Evolutionary conservation across 2,329 filamentous ascomycete species (phyloP), one percentile per base, ranked within the genome.

Genomic region (Aspergillus viridinutans): DNA sequence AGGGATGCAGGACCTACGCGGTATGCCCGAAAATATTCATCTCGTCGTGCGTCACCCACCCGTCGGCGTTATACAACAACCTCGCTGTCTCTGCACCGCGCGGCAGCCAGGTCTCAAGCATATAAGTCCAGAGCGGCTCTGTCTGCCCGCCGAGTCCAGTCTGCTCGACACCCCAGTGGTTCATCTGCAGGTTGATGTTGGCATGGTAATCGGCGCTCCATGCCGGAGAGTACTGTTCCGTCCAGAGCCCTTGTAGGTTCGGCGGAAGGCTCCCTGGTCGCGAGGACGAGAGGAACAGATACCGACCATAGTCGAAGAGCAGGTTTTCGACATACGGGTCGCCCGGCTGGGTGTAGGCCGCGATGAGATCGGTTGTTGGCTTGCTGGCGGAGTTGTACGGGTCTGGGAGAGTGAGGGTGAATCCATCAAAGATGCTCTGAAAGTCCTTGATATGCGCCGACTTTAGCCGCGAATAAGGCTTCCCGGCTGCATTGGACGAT

Each of bases 101-200:
- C 0, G 82, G 80, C 0, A 78, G 76, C 81, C 81, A 84, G 0
- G 76, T 84, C 20, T 82, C 69, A 4, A 71, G 60, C 70, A 86
- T 84, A 55, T 81, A 84, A 7, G 79, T 70, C 76, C 80, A 85
- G 0, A 83, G 67, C 0, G 79, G 76, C 0, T 69, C 65, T 52
- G 79, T 76, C 0, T 80, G 69, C 2, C 69, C 70, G 0, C 74
- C 76, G 0, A 85, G 69, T 0, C 81, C 82, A 0, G 80, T 83
- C 56, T 83, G 79, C 35, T 83, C 81, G 0, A 77, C 77, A 0
- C 69, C 73, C 83, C 83, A 86, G 61, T 85, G 78, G 57, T 85
- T 85, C 83, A 85, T 85, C 60, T 86, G 81, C 0, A 85, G 56
- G 56, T 85, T 85, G 63, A 86, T 85, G 58, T 85, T 82, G 42